phyloP scores from a whole-genome alignment of 164 flowering plant species.

The Paratinospora sagittata region DNA sequence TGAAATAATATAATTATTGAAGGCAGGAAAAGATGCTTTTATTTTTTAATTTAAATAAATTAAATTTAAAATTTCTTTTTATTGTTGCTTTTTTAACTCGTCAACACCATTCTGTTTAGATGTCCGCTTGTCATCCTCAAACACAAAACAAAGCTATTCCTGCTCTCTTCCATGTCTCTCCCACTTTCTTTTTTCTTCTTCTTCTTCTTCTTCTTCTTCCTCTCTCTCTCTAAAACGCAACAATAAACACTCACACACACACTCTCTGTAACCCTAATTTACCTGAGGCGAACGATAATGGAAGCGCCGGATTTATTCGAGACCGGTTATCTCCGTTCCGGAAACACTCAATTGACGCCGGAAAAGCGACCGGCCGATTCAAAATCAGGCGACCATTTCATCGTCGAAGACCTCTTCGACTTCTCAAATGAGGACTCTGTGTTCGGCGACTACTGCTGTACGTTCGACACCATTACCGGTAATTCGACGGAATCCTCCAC shows the following conservation, averaged over 20 bases:
- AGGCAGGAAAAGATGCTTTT: too few relatives aligned
- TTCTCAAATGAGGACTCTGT: slow-evolving; percentile 59
- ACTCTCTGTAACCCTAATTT: slow-evolving; percentile 2
- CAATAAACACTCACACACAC: background rate
- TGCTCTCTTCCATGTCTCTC: background rate
- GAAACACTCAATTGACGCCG: slow-evolving; percentile 23
- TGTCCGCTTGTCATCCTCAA: slow-evolving; percentile 54
- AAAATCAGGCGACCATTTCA: slow-evolving; percentile 49
- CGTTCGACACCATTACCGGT: slow-evolving; percentile 20
- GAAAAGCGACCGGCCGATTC: slow-evolving; percentile 33
- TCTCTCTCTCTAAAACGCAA: background rate
- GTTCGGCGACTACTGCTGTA: slow-evolving; percentile 19
- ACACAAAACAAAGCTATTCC: slow-evolving; percentile 22
- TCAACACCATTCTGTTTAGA: slow-evolving; percentile 27
- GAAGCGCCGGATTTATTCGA: slow-evolving; percentile 42
- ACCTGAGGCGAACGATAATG: slow-evolving; percentile 20
- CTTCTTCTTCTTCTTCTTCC: slow-evolving; percentile 4
- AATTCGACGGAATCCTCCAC: slow-evolving; percentile 55
- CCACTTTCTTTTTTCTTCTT: slow-evolving; percentile 24
- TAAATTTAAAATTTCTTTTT: too few relatives aligned
- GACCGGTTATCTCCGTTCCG: slow-evolving; percentile 21
- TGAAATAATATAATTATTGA: background rate
- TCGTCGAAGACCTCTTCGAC: slow-evolving; percentile 75
- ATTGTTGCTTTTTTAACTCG: too few relatives aligned
- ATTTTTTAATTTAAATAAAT: too few relatives aligned